Percentiles rank a stretch among this genome's conserved stretches.
Conservation (phyloP, 1,284 basidiomycete genomes). For the Wolfiporia cocos region DNA sequence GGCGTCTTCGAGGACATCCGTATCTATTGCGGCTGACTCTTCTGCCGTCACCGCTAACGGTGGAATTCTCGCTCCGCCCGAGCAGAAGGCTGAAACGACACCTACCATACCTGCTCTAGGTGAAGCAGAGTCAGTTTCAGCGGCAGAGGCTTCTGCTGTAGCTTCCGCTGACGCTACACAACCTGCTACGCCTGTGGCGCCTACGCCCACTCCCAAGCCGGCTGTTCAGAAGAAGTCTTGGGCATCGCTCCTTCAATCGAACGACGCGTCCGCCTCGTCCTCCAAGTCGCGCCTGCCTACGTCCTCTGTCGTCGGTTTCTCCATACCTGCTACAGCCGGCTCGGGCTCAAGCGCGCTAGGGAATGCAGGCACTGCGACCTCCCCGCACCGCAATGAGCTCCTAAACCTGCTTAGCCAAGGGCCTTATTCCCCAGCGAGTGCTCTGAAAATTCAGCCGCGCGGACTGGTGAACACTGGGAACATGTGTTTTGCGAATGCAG, state of each 20-base stretch:
- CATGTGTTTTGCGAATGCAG: slow-evolving; percentile 96
- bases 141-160: slow-evolving; percentile 2
- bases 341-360: slow-evolving; percentile 7
- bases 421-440: slow-evolving; percentile 22
- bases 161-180: background rate
- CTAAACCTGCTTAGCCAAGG: slow-evolving; percentile 51
- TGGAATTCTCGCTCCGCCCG: no score
- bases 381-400: slow-evolving; percentile 47
- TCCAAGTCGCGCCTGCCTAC: slow-evolving; percentile 45
- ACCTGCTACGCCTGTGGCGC: slow-evolving; percentile 10
- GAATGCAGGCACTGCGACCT: slow-evolving; percentile 22
- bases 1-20: slow-evolving; percentile 51
- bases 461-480: slow-evolving; percentile 95
- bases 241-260: slow-evolving; percentile 63
- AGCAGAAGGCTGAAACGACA: slow-evolving; percentile 14
- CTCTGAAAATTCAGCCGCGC: slow-evolving; percentile 55
- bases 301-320: slow-evolving; percentile 63
- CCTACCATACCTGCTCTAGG: slow-evolving; percentile 7
- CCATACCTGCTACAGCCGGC: slow-evolving; percentile 42
- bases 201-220: slow-evolving; percentile 17
- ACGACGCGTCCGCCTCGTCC: slow-evolving; percentile 30
- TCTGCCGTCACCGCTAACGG: slow-evolving; percentile 13
- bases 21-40: slow-evolving; percentile 33
- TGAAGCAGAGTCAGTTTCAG: slow-evolving; percentile 7
- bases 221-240: slow-evolving; percentile 58